phyloP scores from a whole-genome alignment of 2,329 filamentous ascomycete species.

The Neopestalotiopsis rosae region DNA sequence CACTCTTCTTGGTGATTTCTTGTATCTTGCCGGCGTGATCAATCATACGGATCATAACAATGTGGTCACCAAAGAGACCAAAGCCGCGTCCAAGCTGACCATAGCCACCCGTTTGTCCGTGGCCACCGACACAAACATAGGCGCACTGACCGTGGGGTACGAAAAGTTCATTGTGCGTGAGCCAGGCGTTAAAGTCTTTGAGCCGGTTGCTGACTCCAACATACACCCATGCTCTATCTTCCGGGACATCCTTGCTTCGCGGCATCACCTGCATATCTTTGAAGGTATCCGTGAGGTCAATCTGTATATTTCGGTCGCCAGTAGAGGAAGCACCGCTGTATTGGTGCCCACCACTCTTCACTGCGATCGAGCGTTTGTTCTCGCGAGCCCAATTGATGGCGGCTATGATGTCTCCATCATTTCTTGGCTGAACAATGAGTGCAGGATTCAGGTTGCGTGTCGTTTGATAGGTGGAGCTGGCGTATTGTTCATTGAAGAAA shows the following conservation, averaged over 20 bases:
- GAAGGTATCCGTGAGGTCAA: constrained; percentile 49
- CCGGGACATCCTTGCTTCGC: constrained; percentile 38
- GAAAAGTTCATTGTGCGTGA: constrained; percentile 46
- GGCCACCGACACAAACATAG: constrained; percentile 51
- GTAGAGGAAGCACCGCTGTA: constrained; percentile 56
- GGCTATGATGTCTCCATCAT: constrained; percentile 46
- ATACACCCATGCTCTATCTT: constrained; percentile 41
- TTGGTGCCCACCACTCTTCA: constrained; percentile 54
- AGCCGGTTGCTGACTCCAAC: constrained; percentile 48
- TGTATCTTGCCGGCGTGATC: constrained; percentile 50
- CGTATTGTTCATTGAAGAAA: constrained; percentile 35
- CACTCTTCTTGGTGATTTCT: constrained; percentile 50
- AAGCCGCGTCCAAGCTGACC: constrained; percentile 53
- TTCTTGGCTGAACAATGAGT: constrained; percentile 49
- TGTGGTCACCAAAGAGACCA: constrained; percentile 60
- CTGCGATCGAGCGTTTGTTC: constrained; percentile 47
- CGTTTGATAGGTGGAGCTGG: constrained; percentile 45
- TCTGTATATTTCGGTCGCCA: constrained; percentile 47
- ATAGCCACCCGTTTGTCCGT: constrained; percentile 54
- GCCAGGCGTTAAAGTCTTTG: constrained; percentile 48
- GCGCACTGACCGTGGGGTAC: constrained; percentile 52
- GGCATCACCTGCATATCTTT: constrained; percentile 28
- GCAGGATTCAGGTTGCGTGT: constrained; percentile 50
- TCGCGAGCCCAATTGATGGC: constrained; percentile 46
- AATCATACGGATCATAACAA: constrained; percentile 53